A percentile compares a stretch with the other conserved stretches of the same genome.
phyloP scores from a whole-genome alignment of 371 early-diverging fungal species.

The Smittium culicis region DNA sequence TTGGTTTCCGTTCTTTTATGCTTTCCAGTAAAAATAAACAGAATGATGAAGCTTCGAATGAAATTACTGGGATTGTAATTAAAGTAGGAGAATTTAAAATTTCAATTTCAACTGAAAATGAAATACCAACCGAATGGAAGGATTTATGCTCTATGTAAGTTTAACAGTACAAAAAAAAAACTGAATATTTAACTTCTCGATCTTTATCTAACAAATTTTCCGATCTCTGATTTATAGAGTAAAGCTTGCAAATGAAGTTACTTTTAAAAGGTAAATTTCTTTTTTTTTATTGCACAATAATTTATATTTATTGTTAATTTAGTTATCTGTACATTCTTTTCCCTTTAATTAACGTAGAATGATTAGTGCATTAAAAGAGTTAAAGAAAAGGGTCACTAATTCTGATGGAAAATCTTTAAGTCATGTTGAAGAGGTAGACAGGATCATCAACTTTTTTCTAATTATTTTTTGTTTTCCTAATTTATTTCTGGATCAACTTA shows the following conservation, averaged over 20 bases:
- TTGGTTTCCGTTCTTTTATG: too few species aligned
- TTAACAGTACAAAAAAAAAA: too few species aligned
- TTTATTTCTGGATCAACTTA: constrained; percentile 1
- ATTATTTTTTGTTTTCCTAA: background rate
- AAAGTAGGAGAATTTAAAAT: too few species aligned
- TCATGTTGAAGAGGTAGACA: background rate
- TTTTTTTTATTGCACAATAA: constrained; percentile 28
- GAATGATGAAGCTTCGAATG: too few species aligned
- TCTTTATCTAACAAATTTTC: too few species aligned
- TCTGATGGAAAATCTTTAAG: background rate
- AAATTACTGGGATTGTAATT: too few species aligned
- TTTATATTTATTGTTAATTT: background rate
- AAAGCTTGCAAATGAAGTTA: constrained; percentile 62
- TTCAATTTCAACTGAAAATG: too few species aligned
- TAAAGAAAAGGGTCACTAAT: background rate
- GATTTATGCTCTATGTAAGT: too few species aligned
- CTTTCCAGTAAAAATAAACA: too few species aligned
- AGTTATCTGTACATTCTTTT: background rate
- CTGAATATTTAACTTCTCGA: too few species aligned
- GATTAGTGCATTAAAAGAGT: background rate
- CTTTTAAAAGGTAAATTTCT: constrained; percentile 47
- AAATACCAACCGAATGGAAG: too few species aligned
- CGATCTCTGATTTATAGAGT: too few species aligned
- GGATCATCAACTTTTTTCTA: background rate
- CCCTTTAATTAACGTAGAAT: background rate